Percentiles rank a stretch among this genome's conserved stretches.
phyloP scores from a whole-genome alignment of 1,284 basidiomycete genomes.

The Leccinum subspadiceum region DNA sequence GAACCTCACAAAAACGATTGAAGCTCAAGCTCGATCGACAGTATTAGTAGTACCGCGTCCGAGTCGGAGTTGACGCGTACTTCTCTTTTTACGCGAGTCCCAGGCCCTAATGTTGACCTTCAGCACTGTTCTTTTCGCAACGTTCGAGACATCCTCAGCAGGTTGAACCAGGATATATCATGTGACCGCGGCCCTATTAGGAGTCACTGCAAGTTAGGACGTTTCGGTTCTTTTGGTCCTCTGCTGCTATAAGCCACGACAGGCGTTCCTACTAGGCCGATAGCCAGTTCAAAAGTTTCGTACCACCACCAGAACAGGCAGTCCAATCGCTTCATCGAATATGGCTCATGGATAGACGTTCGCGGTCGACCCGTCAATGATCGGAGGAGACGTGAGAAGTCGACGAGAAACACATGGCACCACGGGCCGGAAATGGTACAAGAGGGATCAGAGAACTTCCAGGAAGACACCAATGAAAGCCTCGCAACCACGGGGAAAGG shows the following conservation, averaged over 20 bases:
- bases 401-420: neutral
- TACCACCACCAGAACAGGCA: no score
- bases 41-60: no score
- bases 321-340: neutral
- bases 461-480: neutral
- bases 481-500: neutral
- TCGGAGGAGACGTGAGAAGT: neutral
- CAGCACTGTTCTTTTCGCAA: neutral
- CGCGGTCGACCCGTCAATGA: neutral
- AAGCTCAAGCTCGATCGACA: neutral
- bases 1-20: neutral
- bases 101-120: no score
- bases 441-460: neutral
- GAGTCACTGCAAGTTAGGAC: neutral
- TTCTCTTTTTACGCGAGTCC: neutral
- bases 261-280: neutral
- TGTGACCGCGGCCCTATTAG: neutral
- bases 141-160: neutral
- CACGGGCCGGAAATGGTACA: neutral
- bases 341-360: neutral
- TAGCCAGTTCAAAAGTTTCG: neutral
- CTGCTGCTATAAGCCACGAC: neutral
- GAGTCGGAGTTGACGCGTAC: neutral
- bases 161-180: neutral
- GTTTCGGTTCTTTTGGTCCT: neutral